Base-by-base conservation (phyloP, 192 early-diverging fungal genomes). In the Coemansia erecta region DNA sequence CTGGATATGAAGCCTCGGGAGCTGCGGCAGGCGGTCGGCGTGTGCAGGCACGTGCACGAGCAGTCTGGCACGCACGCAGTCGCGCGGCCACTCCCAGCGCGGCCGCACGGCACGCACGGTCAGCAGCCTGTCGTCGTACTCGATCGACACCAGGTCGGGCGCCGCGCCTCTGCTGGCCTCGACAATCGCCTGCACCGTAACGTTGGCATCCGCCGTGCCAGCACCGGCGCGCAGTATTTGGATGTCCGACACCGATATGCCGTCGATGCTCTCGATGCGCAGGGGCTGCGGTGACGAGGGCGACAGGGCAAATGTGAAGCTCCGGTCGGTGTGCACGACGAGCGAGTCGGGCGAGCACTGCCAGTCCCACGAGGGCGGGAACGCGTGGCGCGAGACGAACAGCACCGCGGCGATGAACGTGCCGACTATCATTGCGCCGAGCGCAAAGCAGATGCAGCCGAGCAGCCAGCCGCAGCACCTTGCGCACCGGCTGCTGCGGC, bases 41-140 rank as follows among this genome's bases (percentile, higher is more conserved):
- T n/a, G 39, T 0, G 13, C 17, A 0, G 73, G 73, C 0, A 61
- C 19, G 26, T 26, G 44, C 22, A 77, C 37, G 15, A 56, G 53
- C 4, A 77, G 50, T 15, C 59, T 66, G 2, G 64, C 53, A 0
- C 73, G 63, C 4, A 77, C 53, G 11, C 73, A 77, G 23, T 59
- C 68, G 11, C 58, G 22, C n/a, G 49, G 65, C 72, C 65, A 63
- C 21, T 55, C 63, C 67, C 66, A 76, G 37, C 37, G 41, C 17
- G 64, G 61, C 45, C 62, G 31, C 37, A 22, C 15, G 0, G 64
- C 60, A 9, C 52, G 55, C 15, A 70, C 46, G 0, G 31, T 40
- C 56, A 62, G 15, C 23, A 8, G 47, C 41, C 62, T 43, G 12
- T 41, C 24, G 5, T 9, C 35, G 14, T 12, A 1, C 21, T 24